Conservation (phyloP, 768 basidiomycete species). For the Lactarius quietus region DNA sequence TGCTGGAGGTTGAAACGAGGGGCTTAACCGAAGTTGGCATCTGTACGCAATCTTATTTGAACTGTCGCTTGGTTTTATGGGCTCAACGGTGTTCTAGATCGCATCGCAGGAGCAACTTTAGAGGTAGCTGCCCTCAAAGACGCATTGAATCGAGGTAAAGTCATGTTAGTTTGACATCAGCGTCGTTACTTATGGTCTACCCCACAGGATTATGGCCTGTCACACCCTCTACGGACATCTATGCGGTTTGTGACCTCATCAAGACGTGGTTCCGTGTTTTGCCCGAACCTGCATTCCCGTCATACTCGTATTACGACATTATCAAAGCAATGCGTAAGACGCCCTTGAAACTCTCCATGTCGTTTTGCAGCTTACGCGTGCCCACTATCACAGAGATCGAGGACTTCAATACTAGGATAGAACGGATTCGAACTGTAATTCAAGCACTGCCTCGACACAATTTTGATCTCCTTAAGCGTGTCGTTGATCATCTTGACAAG, state of each 20-base stretch:
- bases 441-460: constrained; percentile 67
- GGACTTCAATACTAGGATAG: constrained; percentile 62
- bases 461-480: constrained; percentile 74
- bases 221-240: constrained; percentile 61
- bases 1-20: constrained; percentile 67
- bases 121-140: constrained; percentile 70
- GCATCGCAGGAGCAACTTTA: constrained; percentile 71
- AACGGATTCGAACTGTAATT: constrained; percentile 62
- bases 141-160: constrained; percentile 66
- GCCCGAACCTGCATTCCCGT: constrained; percentile 76
- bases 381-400: constrained; percentile 49
- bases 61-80: background rate
- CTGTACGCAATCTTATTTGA: constrained; percentile 45
- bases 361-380: background rate
- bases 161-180: background rate
- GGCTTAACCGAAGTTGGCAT: constrained; percentile 82
- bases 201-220: constrained; percentile 62
- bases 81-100: constrained; percentile 46
- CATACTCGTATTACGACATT: constrained; percentile 60
- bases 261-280: constrained; percentile 84
- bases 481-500: constrained; percentile 83
- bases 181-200: constrained; percentile 10
- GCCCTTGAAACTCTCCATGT: background rate
- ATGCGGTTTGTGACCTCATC: constrained; percentile 78
- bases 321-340: constrained; percentile 65